These are phyloP conservation scores for Fusarium lateritium DNA, from an alignment of 2,329 filamentous ascomycete genomes.

Conservation along the genomic window DNA sequence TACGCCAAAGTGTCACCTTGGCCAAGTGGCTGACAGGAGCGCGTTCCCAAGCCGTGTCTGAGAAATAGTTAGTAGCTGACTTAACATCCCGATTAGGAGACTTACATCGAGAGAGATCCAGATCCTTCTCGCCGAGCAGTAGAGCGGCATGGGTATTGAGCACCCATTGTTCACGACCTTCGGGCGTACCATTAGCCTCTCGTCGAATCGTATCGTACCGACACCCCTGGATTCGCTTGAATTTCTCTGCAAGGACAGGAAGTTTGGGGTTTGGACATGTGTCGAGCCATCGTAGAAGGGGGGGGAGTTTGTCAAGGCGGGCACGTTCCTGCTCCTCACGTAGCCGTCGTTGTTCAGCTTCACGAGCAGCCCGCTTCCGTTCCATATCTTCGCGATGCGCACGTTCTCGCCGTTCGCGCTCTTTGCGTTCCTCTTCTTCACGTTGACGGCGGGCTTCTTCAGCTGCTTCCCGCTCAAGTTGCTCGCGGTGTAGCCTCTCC, in stretches of 20 bases:
- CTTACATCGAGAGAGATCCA: conserved; percentile 72
- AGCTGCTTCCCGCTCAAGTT: conserved; percentile 63
- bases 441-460: conserved; percentile 65
- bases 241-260: conserved; percentile 66
- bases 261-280: conserved; percentile 66
- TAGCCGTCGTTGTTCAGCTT: conserved; percentile 66
- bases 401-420: conserved; percentile 64
- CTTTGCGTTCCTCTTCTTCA: conserved; percentile 67
- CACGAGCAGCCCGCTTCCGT: conserved; percentile 64
- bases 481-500: conserved; percentile 61
- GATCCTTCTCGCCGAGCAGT: conserved; percentile 75
- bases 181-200: conserved; percentile 65
- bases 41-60: conserved; percentile 73
- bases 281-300: conserved; percentile 74
- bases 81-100: conserved; percentile 27
- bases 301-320: conserved; percentile 70
- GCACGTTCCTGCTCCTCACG: conserved; percentile 69
- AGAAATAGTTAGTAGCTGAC: conserved; percentile 13
- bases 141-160: conserved; percentile 76
- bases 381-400: conserved; percentile 63
- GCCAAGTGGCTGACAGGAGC: conserved; percentile 67
- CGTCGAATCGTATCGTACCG: conserved; percentile 75
- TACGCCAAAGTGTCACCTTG: conserved; percentile 72
- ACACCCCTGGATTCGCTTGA: conserved; percentile 71
- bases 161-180: conserved; percentile 76